phyloP scores from a whole-genome alignment of 1,284 basidiomycete genomes.

The Ceratobasidium papillatum region DNA sequence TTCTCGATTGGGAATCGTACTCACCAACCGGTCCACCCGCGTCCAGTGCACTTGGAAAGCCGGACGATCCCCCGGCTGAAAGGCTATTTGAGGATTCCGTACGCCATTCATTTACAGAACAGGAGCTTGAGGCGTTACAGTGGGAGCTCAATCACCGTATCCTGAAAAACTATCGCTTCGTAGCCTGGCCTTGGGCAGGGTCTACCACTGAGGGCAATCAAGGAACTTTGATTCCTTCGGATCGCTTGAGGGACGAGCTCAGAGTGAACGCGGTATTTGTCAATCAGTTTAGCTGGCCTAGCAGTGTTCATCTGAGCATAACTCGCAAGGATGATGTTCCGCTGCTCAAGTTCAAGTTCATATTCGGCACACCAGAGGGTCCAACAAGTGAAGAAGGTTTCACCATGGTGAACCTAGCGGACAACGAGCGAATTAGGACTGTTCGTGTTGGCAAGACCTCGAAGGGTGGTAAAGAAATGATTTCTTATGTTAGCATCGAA shows the following conservation, averaged over 20 bases:
- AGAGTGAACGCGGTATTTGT: not conserved
- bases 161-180: conserved; percentile 2
- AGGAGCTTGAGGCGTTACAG: not conserved
- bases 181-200: not conserved
- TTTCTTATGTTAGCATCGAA: not conserved
- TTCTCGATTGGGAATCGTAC: not conserved
- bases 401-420: not conserved
- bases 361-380: not conserved
- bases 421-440: not conserved
- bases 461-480: not conserved
- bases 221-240: not conserved
- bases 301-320: not conserved
- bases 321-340: not conserved
- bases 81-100: not conserved
- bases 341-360: not conserved
- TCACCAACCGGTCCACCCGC: not conserved
- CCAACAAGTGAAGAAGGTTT: not conserved
- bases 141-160: not conserved
- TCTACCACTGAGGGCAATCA: not conserved
- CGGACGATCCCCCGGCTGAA: not conserved
- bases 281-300: not conserved
- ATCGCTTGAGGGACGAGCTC: not conserved
- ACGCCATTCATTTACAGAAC: not conserved
- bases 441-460: conserved; percentile 1
- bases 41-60: not conserved